phyloP scores from a whole-genome alignment of 2,329 filamentous ascomycete genomes.

The Botrytis aclada region DNA sequence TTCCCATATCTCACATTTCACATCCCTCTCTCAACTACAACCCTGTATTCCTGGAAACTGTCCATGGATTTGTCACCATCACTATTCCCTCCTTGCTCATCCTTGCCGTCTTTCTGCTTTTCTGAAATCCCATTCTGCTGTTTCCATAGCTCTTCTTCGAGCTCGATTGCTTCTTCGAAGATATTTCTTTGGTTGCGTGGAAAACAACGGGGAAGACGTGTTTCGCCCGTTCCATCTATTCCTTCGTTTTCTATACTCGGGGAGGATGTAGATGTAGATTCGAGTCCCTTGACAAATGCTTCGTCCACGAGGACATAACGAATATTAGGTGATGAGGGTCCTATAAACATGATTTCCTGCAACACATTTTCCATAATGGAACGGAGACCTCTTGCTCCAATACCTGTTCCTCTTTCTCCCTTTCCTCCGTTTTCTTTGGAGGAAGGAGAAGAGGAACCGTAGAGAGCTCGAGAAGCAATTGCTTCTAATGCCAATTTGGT shows the following conservation, averaged over 20 bases:
- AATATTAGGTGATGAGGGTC: constrained; percentile 54
- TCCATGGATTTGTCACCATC: constrained; percentile 8
- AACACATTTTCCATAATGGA: constrained; percentile 79
- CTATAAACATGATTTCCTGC: constrained; percentile 78
- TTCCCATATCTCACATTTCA: constrained; percentile 14
- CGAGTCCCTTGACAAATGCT: constrained; percentile 34
- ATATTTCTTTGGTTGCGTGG: constrained; percentile 69
- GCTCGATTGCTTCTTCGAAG: constrained; percentile 63
- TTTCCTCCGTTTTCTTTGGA: background rate
- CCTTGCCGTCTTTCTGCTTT: background rate
- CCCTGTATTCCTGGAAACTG: constrained; percentile 34
- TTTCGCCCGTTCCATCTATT: constrained; percentile 4
- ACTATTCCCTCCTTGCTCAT: background rate
- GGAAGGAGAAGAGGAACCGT: constrained; percentile 44
- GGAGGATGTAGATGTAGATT: background rate
- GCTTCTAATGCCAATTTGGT: constrained; percentile 77
- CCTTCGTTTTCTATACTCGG: background rate
- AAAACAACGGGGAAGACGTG: constrained; percentile 49
- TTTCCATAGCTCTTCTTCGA: constrained; percentile 51
- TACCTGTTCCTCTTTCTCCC: background rate
- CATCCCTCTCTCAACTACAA: constrained; percentile 33
- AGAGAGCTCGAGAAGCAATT: constrained; percentile 58
- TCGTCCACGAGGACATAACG: constrained; percentile 74
- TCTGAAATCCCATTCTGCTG: constrained; percentile 19
- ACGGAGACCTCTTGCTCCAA: constrained; percentile 71